phyloP scores from a whole-genome alignment of 176 grass and related monocot genomes.

The Bolboschoenus planiculmis region DNA sequence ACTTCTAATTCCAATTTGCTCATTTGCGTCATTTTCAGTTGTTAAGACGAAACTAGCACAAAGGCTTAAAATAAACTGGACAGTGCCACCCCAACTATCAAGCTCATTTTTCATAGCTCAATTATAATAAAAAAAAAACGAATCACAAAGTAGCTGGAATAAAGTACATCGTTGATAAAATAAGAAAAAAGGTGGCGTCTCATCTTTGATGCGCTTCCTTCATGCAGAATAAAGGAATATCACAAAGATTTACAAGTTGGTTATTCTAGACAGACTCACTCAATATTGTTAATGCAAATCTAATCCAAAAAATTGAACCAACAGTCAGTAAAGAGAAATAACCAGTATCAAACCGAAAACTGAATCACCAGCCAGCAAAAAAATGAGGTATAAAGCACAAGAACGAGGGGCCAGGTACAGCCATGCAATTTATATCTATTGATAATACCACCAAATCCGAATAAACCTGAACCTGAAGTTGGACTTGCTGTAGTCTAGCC shows the following conservation, averaged over 20 bases:
- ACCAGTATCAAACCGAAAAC: neutral
- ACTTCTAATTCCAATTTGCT: neutral
- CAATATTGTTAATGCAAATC: neutral
- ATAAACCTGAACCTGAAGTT: neutral
- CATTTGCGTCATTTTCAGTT: neutral
- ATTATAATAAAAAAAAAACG: neutral
- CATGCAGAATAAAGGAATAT: conserved; percentile 1
- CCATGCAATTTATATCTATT: neutral
- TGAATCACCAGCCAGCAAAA: neutral
- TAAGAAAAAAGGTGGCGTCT: neutral
- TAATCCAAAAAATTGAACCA: neutral
- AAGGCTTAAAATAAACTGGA: neutral
- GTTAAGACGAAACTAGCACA: neutral
- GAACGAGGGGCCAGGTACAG: too few relatives aligned
- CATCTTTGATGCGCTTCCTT: neutral
- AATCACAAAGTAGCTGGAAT: neutral
- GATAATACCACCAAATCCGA: neutral
- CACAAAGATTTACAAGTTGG: neutral
- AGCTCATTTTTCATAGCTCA: neutral
- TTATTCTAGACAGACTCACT: neutral
- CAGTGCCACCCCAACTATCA: neutral
- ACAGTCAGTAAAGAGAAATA: neutral
- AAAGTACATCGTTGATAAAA: neutral
- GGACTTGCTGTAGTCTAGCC: neutral
- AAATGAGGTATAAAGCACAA: neutral